A percentile compares a stretch with the other conserved stretches of the same genome.
Conservation (phyloP, 129 eudicot species). For the Solidago caesia region DNA sequence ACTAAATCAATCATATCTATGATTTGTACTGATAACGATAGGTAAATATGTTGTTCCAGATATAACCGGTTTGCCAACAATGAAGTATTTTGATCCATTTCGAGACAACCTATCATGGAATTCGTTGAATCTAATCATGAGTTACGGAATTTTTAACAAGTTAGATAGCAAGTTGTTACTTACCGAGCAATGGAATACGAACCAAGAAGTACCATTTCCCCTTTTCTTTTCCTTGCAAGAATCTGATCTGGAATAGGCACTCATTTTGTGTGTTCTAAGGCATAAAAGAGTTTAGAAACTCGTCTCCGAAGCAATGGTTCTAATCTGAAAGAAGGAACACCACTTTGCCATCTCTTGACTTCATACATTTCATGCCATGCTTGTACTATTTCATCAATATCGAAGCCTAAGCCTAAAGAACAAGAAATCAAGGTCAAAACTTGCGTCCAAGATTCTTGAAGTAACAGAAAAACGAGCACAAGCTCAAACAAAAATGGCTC, state of each 20-base stretch:
- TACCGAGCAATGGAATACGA: conserved; percentile 25
- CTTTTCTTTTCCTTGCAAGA: conserved; percentile 13
- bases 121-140: not conserved
- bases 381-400: conserved; percentile 81
- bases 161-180: conserved; percentile 21
- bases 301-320: conserved; percentile 63
- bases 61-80: not conserved
- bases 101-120: not conserved
- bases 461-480: not conserved
- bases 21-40: not conserved
- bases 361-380: conserved; percentile 93
- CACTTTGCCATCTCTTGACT: conserved; percentile 65
- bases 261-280: conserved; percentile 59
- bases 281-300: conserved; percentile 66
- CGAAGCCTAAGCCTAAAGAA: conserved; percentile 58
- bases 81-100: not conserved
- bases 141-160: not conserved
- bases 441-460: conserved; percentile 13
- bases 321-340: conserved; percentile 60
- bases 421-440: conserved; percentile 21
- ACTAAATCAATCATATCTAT: no score
- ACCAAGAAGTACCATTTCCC: conserved; percentile 16
- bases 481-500: not conserved
- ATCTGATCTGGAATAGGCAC: conserved; percentile 17
- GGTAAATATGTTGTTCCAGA: not conserved